Base-by-base conservation (phyloP, 1,139 yeast genomes). In the Blastobotrys illinoisensis region DNA sequence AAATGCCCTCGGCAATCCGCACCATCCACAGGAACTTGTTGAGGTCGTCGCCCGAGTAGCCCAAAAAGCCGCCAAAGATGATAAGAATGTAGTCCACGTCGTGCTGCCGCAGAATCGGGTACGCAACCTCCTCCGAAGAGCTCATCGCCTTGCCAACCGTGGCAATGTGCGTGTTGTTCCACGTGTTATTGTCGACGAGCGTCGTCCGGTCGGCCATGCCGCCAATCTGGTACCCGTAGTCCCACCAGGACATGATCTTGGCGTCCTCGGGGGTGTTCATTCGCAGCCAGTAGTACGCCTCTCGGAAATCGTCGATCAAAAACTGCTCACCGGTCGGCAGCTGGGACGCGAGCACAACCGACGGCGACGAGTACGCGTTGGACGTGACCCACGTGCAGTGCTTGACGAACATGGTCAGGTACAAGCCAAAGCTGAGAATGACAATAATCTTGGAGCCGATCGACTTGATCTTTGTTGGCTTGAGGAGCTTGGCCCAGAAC, bases 171-270 rank as follows among this genome's bases (percentile, higher is more conserved):
- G 99, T 95, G 75, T 95, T 95, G 71, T 95, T 95, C 99, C 99
- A 95, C 9, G 99, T 95, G 73, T 95, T 95, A 79, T 95, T 95
- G 72, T 95, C 99, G 47, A 95, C 99, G 63, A 95, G 79, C 4
- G 99, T 95, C 61, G 99, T 93, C 71, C 99, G 83, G 73, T 95
- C 99, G 48, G 99, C 99, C 98, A 95, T 93, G 59, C 99, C 99
- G 64, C 99, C 99, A 67, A 95, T 95, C 74, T 95, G 99, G 73
- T 95, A 95, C 54, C 99, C 99, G 70, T 95, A 95, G 77, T 95
- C 99, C 99, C 99, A 95, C 99, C 99, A 95, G 6, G 98, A 87
- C 87, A 95, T 89, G 60, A 95, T 86, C 72, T 88, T 90, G 50
- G 97, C 87, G 69, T 95, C 99, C 70, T 91, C 97, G 3, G 88